Conservation (phyloP, 768 basidiomycete species). For the Clitopilus hobsonii region DNA sequence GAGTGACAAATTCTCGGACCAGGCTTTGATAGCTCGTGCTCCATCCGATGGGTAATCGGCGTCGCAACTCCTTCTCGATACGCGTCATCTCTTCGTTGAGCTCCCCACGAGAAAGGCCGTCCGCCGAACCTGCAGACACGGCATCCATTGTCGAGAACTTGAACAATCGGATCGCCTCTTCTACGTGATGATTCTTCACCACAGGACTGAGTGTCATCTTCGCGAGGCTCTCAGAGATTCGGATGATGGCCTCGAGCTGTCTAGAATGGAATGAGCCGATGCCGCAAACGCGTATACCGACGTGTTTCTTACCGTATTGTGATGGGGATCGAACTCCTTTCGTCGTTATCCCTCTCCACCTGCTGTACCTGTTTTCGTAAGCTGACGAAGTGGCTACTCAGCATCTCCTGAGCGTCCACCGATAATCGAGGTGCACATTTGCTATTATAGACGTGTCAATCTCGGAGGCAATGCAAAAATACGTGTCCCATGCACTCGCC, state of each 20-base stretch:
- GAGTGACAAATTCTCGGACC: slow-evolving; percentile 87
- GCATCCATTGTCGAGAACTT: slow-evolving; percentile 99
- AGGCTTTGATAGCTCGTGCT: slow-evolving; percentile 94
- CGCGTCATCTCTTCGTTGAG: slow-evolving; percentile 89
- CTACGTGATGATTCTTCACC: slow-evolving; percentile 91
- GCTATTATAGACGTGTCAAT: slow-evolving; percentile 32
- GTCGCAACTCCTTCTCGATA: slow-evolving; percentile 83
- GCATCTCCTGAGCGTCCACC: slow-evolving; percentile 90
- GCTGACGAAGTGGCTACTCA: slow-evolving; percentile 92
- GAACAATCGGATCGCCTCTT: slow-evolving; percentile 97
- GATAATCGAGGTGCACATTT: slow-evolving; percentile 97
- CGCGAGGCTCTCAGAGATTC: slow-evolving; percentile 95
- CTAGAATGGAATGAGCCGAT: slow-evolving; percentile 21
- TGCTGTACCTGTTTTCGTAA: slow-evolving; percentile 92
- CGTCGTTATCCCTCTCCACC: slow-evolving; percentile 95
- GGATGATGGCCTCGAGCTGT: slow-evolving; percentile 98
- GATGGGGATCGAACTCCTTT: slow-evolving; percentile 96
- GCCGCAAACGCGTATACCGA: not conserved
- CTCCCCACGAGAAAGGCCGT: slow-evolving; percentile 87
- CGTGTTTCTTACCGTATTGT: slow-evolving; percentile 74
- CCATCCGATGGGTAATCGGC: slow-evolving; percentile 91
- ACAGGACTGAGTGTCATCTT: slow-evolving; percentile 87
- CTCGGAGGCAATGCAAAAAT: not conserved
- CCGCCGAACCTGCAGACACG: slow-evolving; percentile 88
- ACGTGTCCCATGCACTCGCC: slow-evolving; percentile 38